Evolutionary conservation across 768 basidiomycete genomes (phyloP).

Genomic region (Sporobolomyces pararoseus): DNA sequence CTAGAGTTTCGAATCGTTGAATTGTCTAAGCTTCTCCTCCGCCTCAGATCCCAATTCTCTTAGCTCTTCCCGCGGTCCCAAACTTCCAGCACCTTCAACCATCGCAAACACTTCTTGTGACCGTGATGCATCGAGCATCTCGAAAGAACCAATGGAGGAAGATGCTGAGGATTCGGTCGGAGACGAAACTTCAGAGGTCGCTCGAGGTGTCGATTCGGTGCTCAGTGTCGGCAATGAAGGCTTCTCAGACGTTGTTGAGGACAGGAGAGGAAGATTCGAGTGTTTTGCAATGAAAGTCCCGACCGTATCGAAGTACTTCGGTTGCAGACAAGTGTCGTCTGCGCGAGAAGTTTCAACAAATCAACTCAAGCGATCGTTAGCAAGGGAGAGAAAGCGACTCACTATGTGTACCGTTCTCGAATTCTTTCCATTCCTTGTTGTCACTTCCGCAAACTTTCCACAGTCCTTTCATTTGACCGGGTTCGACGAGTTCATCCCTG

Average conservation of each 20-base stretch:
- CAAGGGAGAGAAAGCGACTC: neutral
- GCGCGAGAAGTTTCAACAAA: neutral
- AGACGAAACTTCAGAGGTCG: neutral
- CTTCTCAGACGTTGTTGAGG: neutral
- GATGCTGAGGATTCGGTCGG: slow-evolving; percentile 1
- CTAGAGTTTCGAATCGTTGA: slow-evolving; percentile 1
- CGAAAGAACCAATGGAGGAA: slow-evolving; percentile 14
- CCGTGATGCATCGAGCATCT: slow-evolving; percentile 6
- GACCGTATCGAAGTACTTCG: slow-evolving; percentile 47
- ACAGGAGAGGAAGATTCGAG: slow-evolving; percentile 6
- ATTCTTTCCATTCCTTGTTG: slow-evolving; percentile 48
- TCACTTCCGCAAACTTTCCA: slow-evolving; percentile 42
- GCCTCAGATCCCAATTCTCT: slow-evolving; percentile 1
- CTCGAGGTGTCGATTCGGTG: neutral
- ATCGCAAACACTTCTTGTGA: slow-evolving; percentile 1
- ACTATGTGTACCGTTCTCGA: slow-evolving; percentile 50
- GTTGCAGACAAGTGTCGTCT: slow-evolving; percentile 51
- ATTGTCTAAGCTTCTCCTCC: slow-evolving; percentile 1
- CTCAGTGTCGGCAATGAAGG: neutral
- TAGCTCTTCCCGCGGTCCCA: slow-evolving; percentile 17
- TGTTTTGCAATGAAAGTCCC: slow-evolving; percentile 18
- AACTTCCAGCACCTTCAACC: slow-evolving; percentile 4
- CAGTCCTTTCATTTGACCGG: slow-evolving; percentile 65
- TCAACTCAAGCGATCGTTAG: no score
- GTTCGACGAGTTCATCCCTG: slow-evolving; percentile 68